phyloP scores from a whole-genome alignment of 2,329 filamentous ascomycete species.

The Beauveria asiatica region DNA sequence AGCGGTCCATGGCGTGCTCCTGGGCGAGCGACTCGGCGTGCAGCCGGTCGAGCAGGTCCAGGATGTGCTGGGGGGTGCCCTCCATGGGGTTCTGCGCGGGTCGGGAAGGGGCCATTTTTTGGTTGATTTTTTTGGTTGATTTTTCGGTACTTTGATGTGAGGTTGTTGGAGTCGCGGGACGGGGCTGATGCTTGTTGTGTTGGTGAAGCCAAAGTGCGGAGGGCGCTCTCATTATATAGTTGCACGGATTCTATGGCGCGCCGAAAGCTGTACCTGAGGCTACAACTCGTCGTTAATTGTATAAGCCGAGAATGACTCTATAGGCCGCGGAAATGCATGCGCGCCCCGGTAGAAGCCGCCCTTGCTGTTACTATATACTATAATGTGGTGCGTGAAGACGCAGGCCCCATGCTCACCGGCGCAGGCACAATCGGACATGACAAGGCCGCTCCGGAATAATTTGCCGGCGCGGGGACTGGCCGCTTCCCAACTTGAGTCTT shows the following conservation, averaged over 20 bases:
- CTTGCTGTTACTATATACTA: not conserved
- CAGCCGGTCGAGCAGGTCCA: slow-evolving; percentile 13
- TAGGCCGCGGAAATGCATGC: not conserved
- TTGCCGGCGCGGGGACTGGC: not conserved
- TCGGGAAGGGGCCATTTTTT: not conserved
- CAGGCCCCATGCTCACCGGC: not conserved
- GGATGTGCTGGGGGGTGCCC: slow-evolving; percentile 11
- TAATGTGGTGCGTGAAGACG: not conserved
- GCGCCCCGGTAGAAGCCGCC: not conserved
- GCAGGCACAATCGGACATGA: not conserved
- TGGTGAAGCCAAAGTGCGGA: not conserved
- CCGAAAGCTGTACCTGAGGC: not conserved
- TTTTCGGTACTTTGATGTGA: not conserved
- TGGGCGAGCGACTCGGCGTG: slow-evolving; percentile 14
- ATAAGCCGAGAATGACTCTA: not conserved
- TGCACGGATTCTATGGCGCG: not conserved
- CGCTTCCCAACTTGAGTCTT: no score
- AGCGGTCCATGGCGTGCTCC: slow-evolving; percentile 11
- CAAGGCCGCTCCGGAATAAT: not conserved
- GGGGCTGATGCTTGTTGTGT: not conserved
- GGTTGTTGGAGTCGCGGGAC: no score
- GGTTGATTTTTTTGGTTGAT: not conserved
- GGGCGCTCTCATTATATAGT: not conserved
- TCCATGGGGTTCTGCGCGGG: slow-evolving; percentile 11
- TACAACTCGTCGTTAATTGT: not conserved